phyloP scores from a whole-genome alignment of 495 filamentous ascomycete genomes.

The Talaromyces proteolyticus region DNA sequence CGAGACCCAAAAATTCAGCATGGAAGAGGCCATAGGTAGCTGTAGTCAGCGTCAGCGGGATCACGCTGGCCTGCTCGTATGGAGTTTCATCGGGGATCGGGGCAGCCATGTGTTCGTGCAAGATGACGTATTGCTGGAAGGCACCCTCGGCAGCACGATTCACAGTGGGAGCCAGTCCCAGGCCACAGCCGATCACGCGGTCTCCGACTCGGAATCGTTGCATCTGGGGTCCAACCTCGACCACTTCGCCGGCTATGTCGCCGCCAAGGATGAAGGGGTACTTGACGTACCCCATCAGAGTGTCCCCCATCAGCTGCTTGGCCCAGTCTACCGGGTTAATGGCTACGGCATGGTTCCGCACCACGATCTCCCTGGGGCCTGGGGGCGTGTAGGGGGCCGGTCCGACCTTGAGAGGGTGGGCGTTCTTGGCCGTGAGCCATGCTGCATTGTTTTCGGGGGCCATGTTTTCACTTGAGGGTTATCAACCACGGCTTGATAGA shows the following conservation, averaged over 20 bases:
- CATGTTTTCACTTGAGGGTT: not conserved
- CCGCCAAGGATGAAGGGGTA: constrained; percentile 47
- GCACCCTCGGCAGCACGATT: constrained; percentile 19
- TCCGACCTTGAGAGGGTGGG: constrained; percentile 25
- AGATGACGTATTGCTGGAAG: constrained; percentile 45
- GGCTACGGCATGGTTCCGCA: constrained; percentile 35
- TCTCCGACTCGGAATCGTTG: constrained; percentile 35
- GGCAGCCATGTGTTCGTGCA: constrained; percentile 25
- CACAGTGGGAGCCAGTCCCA: constrained; percentile 3
- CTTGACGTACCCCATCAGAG: constrained; percentile 14
- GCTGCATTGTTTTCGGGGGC: constrained; percentile 24
- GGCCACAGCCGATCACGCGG: constrained; percentile 14
- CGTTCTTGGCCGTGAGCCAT: constrained; percentile 20
- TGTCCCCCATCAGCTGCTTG: constrained; percentile 24
- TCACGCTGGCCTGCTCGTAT: constrained; percentile 39
- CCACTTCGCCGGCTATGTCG: constrained; percentile 51
- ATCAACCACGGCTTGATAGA: too few relatives aligned
- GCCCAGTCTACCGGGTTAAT: constrained; percentile 45
- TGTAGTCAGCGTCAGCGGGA: constrained; percentile 50
- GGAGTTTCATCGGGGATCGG: constrained; percentile 39
- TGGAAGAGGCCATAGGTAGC: constrained; percentile 46
- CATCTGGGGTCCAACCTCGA: constrained; percentile 36
- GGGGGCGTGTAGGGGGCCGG: constrained; percentile 24
- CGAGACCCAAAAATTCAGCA: constrained; percentile 29
- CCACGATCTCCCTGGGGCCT: constrained; percentile 22